Conservation (phyloP, 73 alveolate genomes). For the Blepharisma stoltei region DNA sequence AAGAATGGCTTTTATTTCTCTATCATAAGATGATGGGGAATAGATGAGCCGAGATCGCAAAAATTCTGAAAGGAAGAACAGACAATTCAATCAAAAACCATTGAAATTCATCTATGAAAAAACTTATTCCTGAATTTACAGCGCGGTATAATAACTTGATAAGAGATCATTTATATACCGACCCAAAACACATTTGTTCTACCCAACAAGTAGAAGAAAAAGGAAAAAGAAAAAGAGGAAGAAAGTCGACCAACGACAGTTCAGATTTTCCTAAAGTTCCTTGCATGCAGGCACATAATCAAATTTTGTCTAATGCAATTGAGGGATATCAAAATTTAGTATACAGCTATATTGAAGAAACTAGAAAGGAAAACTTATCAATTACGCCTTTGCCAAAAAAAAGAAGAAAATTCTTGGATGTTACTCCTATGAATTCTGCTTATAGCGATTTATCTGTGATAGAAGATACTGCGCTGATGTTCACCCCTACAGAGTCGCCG, state of each 20-base stretch:
- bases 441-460: not conserved
- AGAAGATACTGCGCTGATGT: not conserved
- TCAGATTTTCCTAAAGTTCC: no score
- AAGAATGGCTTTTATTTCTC: conserved; percentile 53
- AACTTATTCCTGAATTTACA: conserved; percentile 30
- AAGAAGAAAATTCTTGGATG: not conserved
- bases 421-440: no score
- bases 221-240: no score
- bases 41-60: conserved; percentile 45
- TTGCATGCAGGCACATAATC: no score
- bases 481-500: not conserved
- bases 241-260: no score
- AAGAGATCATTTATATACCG: no score
- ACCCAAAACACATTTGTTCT: no score
- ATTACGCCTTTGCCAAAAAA: not conserved
- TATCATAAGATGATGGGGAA: conserved; percentile 47
- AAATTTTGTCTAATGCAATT: no score
- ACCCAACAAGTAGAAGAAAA: no score
- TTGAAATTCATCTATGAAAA: conserved; percentile 52
- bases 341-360: not conserved
- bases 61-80: conserved; percentile 51
- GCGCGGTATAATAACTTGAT: no score
- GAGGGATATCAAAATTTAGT: no score
- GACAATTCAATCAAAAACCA: conserved; percentile 49
- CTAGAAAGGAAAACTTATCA: not conserved